A percentile compares a stretch with the other conserved stretches of the same genome.
These are phyloP conservation scores for Annulohypoxylon truncatum DNA, from an alignment of 2,329 filamentous ascomycete species.

Conservation along the genomic window DNA sequence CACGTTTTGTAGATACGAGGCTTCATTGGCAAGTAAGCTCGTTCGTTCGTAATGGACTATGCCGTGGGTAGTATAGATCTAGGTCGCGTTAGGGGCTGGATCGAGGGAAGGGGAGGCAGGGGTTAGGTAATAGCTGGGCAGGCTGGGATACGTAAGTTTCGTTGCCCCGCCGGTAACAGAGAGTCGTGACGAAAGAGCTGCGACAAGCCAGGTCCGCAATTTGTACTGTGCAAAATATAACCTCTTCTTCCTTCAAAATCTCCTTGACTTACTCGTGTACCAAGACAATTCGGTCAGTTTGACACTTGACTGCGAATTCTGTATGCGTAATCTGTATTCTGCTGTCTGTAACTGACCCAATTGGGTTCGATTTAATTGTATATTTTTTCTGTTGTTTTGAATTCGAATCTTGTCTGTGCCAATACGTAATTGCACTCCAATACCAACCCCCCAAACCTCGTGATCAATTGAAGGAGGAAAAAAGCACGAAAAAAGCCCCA, in stretches of 20 bases:
- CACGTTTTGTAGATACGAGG: slow-evolving; percentile 25
- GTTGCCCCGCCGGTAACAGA: slow-evolving; percentile 28
- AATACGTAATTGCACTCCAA: not conserved
- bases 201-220: slow-evolving; percentile 13
- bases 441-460: slow-evolving; percentile 6
- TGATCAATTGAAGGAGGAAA: not conserved
- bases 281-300: slow-evolving; percentile 7
- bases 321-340: slow-evolving; percentile 4
- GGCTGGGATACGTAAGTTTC: too few species aligned
- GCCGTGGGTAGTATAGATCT: slow-evolving; percentile 5
- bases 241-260: not conserved
- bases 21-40: slow-evolving; percentile 24
- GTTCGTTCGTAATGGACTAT: not conserved
- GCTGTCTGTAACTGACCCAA: slow-evolving; percentile 5
- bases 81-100: not conserved
- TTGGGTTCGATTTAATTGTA: not conserved
- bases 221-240: slow-evolving; percentile 23
- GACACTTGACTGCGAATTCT: slow-evolving; percentile 2
- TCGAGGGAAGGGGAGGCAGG: not conserved
- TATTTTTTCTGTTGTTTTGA: not conserved
- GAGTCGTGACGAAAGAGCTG: slow-evolving; percentile 35
- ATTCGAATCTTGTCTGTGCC: not conserved
- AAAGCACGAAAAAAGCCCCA: not conserved
- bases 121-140: slow-evolving; percentile 10
- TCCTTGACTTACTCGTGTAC: not conserved